Conservation (phyloP, 179 eudicot species). For the Carnegiea gigantea region DNA sequence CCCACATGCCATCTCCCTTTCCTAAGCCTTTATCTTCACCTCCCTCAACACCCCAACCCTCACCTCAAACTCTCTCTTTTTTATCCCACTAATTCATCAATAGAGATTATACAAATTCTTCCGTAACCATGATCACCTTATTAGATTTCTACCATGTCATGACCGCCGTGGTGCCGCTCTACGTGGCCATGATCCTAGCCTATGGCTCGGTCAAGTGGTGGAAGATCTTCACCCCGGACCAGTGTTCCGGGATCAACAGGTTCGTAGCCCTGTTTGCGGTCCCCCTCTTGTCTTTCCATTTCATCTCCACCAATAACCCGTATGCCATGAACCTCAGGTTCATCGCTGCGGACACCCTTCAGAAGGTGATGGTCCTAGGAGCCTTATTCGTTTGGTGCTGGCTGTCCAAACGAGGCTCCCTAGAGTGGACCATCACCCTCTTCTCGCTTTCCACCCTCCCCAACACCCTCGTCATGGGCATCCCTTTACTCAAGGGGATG, state of each 20-base stretch:
- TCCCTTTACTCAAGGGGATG: slow-evolving; percentile 84
- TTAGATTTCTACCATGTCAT: slow-evolving; percentile 87
- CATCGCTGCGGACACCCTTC: slow-evolving; percentile 83
- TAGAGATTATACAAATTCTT: not conserved
- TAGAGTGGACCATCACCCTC: slow-evolving; percentile 83
- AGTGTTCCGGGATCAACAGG: slow-evolving; percentile 86
- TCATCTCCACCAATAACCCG: slow-evolving; percentile 73
- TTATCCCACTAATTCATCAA: not conserved
- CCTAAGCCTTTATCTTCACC: slow-evolving; percentile 27
- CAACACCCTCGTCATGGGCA: slow-evolving; percentile 90
- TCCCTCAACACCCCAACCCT: slow-evolving; percentile 5
- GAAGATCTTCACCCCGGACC: slow-evolving; percentile 86
- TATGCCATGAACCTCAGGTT: slow-evolving; percentile 76
- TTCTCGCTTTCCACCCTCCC: slow-evolving; percentile 88
- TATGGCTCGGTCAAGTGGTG: slow-evolving; percentile 93
- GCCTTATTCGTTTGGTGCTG: slow-evolving; percentile 51
- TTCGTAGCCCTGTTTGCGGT: slow-evolving; percentile 88
- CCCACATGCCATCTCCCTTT: slow-evolving; percentile 44
- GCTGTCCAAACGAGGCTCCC: slow-evolving; percentile 55
- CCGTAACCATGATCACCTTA: slow-evolving; percentile 49
- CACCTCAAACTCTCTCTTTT: not conserved
- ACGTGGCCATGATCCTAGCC: slow-evolving; percentile 88
- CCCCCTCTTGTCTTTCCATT: slow-evolving; percentile 81
- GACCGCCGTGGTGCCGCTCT: slow-evolving; percentile 92
- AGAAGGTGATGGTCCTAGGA: slow-evolving; percentile 55